Base-by-base conservation (phyloP, 495 filamentous ascomycete species). In the Neurospora tetrasperma region DNA sequence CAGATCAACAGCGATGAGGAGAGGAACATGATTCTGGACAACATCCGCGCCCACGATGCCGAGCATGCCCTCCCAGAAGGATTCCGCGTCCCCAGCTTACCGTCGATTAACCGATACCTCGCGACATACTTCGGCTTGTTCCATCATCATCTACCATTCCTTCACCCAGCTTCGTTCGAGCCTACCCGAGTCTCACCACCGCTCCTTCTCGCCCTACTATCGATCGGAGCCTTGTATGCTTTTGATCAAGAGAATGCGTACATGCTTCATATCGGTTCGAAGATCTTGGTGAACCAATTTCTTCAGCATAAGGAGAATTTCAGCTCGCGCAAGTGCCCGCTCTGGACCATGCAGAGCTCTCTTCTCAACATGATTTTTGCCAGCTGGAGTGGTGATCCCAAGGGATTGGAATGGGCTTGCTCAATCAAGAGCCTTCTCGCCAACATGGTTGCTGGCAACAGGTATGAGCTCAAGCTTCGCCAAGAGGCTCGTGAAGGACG, bases 331-430 rank as follows among this genome's bases (percentile, higher is more conserved):
- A 98, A 97, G 80, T 99, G 96, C 78, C 96, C 96, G 8, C 83
- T 99, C 40, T 98, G 95, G 94, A 93, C 94, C 44, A 98, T 98
- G 92, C 96, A 98, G 80, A 92, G 92, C 80, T 94, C 93, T 16
- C 85, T 99, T 70, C 85, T 99, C 68, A 99, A 99, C 85, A 98
- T 98, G 96, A 92, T 97, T 76, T 98, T 99, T 81, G 96, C 97
- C 44, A 98, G 95, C 86, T 99, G 96, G 96, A 98, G 96, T 79
- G 96, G 96, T 74, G 96, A 98, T 80, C 89, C 96, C 16, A 98
- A 98, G 83, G 96, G 96, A 31, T 87, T 99, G 8, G 96, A 99
- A 81, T 99, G 95, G 95, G 94, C 96, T 31, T 97, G 94, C 80
- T 98, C 96, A 2, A 98, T 98, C 82, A 98, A 98, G 88, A 95